phyloP scores from a whole-genome alignment of 331 rosid genomes.

The Quercus phellos region DNA sequence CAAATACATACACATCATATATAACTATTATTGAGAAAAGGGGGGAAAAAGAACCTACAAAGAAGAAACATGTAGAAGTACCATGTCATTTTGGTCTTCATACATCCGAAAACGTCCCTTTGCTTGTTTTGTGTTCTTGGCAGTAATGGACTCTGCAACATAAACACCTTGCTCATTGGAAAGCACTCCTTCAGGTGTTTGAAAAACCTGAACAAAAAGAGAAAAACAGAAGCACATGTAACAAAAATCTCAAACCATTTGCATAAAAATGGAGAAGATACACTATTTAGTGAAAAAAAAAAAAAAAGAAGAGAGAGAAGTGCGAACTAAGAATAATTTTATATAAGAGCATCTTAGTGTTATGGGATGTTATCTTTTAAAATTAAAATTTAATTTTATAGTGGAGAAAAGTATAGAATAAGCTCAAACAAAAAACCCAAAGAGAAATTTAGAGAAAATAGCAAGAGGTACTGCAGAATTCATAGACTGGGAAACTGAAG shows the following conservation, averaged over 20 bases:
- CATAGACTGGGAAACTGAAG: not conserved
- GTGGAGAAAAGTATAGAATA: not conserved
- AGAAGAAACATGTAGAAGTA: conserved; percentile 18
- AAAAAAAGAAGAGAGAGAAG: not conserved
- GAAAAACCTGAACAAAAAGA: conserved; percentile 57
- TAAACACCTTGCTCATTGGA: conserved; percentile 93
- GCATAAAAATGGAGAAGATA: not conserved
- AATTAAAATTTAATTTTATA: not conserved
- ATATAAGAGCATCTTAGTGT: not conserved
- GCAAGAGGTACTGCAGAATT: not conserved
- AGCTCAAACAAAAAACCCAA: not conserved
- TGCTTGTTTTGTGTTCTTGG: conserved; percentile 72
- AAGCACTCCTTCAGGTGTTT: conserved; percentile 83
- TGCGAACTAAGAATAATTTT: not conserved
- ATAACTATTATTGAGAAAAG: not conserved
- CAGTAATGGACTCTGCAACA: conserved; percentile 71
- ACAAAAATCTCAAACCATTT: not conserved
- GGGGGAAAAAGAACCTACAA: not conserved
- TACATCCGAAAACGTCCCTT: conserved; percentile 82
- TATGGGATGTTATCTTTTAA: not conserved
- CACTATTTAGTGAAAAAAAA: too few species aligned
- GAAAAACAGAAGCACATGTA: not conserved
- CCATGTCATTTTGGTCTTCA: conserved; percentile 61
- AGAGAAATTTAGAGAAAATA: not conserved
- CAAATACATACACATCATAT: not conserved